A percentile compares a stretch with the other conserved stretches of the same genome.
These are phyloP conservation scores for Cordia subcordata DNA, from an alignment of 257 asterid genomes.

Conservation along the genomic window DNA sequence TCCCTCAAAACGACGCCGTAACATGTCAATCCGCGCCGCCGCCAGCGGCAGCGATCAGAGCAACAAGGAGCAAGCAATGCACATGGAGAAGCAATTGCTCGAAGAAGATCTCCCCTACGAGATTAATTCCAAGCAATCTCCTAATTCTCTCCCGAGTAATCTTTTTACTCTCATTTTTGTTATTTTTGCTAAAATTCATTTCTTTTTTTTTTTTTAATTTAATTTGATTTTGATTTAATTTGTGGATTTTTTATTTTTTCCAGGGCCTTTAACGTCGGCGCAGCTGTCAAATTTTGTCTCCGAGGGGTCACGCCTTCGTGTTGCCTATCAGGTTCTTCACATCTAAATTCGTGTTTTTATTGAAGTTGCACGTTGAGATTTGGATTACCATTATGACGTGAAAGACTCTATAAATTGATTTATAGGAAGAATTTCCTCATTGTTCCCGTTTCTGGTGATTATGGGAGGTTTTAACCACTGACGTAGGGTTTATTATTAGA, in stretches of 20 bases:
- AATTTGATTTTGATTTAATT: not conserved
- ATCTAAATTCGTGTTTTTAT: not conserved
- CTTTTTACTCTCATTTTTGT: not conserved
- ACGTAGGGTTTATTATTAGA: too few species aligned
- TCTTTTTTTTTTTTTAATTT: not conserved
- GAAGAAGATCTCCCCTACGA: conserved; percentile 42
- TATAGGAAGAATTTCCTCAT: not conserved
- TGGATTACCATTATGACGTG: not conserved
- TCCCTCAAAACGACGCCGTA: conserved; percentile 33
- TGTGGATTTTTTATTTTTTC: conserved; percentile 19
- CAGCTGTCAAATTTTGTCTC: conserved; percentile 56
- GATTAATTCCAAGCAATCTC: conserved; percentile 47
- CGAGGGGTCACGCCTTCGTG: conserved; percentile 88
- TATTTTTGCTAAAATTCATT: not conserved
- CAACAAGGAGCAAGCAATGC: conserved; percentile 44
- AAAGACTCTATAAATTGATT: not conserved
- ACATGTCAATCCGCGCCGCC: conserved; percentile 32
- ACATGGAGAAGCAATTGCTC: conserved; percentile 33
- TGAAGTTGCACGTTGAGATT: not conserved
- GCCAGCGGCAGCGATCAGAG: conserved; percentile 10
- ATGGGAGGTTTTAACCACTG: too few species aligned
- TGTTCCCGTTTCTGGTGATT: too few species aligned
- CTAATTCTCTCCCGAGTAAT: conserved; percentile 67
- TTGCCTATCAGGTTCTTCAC: conserved; percentile 76
- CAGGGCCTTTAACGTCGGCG: conserved; percentile 93